Evolutionary conservation across 2,329 filamentous ascomycete species (phyloP), one percentile per base, ranked within the genome.

Genomic region (Claviceps spartinae): DNA sequence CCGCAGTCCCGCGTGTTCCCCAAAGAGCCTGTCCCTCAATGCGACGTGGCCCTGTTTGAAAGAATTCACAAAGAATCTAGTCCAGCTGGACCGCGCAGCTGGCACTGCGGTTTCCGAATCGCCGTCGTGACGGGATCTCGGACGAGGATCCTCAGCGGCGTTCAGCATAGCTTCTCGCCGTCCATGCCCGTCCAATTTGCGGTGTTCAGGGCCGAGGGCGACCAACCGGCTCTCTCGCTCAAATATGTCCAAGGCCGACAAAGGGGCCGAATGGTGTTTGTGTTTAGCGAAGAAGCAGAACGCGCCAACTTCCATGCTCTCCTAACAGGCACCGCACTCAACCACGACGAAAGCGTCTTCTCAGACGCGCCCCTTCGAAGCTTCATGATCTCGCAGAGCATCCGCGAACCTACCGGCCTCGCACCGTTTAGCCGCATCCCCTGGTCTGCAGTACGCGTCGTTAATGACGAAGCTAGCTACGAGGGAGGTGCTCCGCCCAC

Each of bases 21-120:
- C 5, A 76, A 82, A 47, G 88, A 94, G 24, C 75, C 84, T 5
- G 75, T 89, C 5, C 73, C 79, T 40, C 75, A 79, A 43, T 94
- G 88, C 64, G 82, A 84, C 42, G 69, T 93, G 30, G 78, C 81
- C 7, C 64, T 95, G 3, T 95, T 91, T 61, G 87, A 94, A 63
- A 83, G 78, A 58, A 71, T 79, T 1, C 72, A 78, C 26, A 81
- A 81, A 50, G 79, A 88, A 58, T 81, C 76, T 43, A 85, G 87
- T 55, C 86, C 86, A 1, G 83, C 81, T 1, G 88, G 87, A 1
- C 78, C 77, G 47, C 81, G 88, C 44, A 81, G 73, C 52, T 78
- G 84, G 61, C 89, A 95, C 64, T 78, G 84, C 43, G 89, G 90
- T 0, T 93, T 85, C 69, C 81, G 90, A 22, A 70, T 95, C 47